These are phyloP conservation scores for Microascus cirrosus DNA, from an alignment of 2,329 filamentous ascomycete species.

Conservation along the genomic window DNA sequence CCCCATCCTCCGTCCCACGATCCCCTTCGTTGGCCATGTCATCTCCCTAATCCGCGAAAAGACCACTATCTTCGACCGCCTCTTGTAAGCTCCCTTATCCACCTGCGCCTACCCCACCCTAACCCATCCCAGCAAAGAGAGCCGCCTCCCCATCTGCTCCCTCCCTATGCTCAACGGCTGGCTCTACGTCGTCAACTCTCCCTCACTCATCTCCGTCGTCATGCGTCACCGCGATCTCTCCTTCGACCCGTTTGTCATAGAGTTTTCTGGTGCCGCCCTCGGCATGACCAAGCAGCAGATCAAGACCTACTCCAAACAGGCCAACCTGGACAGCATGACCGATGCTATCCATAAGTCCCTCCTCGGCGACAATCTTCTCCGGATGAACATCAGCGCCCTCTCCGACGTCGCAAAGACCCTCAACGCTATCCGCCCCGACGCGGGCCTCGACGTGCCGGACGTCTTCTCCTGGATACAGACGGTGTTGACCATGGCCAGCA, in stretches of 20 bases:
- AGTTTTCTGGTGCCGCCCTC: constrained; percentile 23
- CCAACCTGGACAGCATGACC: constrained; percentile 21
- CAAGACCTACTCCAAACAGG: constrained; percentile 9
- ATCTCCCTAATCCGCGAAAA: constrained; percentile 19
- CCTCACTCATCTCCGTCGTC: constrained; percentile 25
- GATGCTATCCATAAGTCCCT: constrained; percentile 21
- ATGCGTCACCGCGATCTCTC: constrained; percentile 28
- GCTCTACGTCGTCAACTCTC: constrained; percentile 31
- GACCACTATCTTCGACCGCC: constrained; percentile 7
- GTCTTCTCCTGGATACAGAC: constrained; percentile 26
- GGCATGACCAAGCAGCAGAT: constrained; percentile 17
- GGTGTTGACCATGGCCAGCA: constrained; percentile 23
- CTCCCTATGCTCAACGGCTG: constrained; percentile 29
- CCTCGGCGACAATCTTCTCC: constrained; percentile 17
- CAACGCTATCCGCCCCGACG: constrained; percentile 10
- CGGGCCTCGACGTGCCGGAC: constrained; percentile 15
- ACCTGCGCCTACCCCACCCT: neutral
- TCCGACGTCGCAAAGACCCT: constrained; percentile 18
- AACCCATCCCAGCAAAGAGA: constrained; percentile 10
- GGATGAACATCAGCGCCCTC: constrained; percentile 23
- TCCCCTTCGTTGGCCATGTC: constrained; percentile 30
- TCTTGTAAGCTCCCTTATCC: constrained; percentile 9
- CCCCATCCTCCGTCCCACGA: constrained; percentile 19
- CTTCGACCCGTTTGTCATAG: constrained; percentile 29
- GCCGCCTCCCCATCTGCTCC: constrained; percentile 24